Conservation (phyloP, 345 rosid genomes). For the Pelargonium nanum region DNA sequence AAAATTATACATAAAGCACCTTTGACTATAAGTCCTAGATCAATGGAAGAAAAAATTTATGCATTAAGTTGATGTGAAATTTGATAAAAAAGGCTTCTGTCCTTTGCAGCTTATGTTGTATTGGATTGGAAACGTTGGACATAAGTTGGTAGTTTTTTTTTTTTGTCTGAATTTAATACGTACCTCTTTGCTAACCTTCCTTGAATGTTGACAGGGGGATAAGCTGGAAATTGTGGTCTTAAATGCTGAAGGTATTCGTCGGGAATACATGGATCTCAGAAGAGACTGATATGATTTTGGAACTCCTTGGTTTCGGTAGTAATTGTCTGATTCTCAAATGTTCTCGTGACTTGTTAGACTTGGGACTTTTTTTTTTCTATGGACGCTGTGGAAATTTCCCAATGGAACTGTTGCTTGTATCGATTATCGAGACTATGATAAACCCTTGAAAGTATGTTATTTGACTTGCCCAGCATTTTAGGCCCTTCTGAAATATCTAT, state of each 20-base stretch:
- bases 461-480: too few species aligned
- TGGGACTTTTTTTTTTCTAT: not conserved
- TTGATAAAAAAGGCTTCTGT: too few species aligned
- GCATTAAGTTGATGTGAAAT: too few species aligned
- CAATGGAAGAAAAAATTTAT: too few species aligned
- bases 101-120: not conserved
- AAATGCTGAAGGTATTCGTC: conserved; percentile 57
- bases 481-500: too few species aligned
- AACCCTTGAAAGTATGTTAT: too few species aligned
- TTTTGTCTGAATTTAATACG: not conserved
- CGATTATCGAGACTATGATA: too few species aligned
- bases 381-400: not conserved
- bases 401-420: too few species aligned
- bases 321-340: not conserved
- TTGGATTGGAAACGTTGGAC: not conserved
- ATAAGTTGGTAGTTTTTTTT: not conserved
- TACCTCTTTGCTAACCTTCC: not conserved
- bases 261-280: conserved; percentile 71
- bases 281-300: conserved; percentile 36
- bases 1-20: too few species aligned
- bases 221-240: conserved; percentile 67
- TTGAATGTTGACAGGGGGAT: conserved; percentile 53
- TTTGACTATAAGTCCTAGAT: too few species aligned
- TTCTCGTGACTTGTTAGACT: not conserved
- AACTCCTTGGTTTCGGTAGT: not conserved